Conservation (phyloP, 192 early-diverging fungal genomes). For the Backusella australiensis region DNA sequence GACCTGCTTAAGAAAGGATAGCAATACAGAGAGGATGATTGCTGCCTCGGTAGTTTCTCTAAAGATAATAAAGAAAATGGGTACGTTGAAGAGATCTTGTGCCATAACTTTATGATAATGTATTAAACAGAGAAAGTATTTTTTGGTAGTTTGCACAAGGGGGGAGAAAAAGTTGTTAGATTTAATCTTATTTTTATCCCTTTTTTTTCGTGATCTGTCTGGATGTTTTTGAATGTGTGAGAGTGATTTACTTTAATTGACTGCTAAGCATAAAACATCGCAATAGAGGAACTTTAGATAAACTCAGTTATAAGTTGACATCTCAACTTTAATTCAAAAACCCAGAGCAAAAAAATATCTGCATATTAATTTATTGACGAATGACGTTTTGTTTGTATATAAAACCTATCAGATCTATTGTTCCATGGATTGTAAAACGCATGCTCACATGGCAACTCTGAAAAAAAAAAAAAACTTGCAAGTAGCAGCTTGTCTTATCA, state of each 20-base stretch:
- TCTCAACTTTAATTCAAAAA: not conserved
- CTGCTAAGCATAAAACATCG: no score
- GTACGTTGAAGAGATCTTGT: conserved; percentile 57
- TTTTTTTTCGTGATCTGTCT: not conserved
- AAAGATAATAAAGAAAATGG: conserved; percentile 76
- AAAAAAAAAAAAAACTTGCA: no score
- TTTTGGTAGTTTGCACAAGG: not conserved
- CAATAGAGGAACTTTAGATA: not conserved
- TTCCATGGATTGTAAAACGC: no score
- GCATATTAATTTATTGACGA: not conserved
- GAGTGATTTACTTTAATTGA: no score
- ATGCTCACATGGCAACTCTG: no score
- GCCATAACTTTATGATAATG: conserved; percentile 18
- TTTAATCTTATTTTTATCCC: not conserved
- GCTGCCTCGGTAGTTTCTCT: conserved; percentile 72
- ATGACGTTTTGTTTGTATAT: not conserved
- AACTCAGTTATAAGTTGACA: not conserved
- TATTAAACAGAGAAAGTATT: conserved; percentile 10
- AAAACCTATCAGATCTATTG: not conserved
- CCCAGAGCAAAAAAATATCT: not conserved
- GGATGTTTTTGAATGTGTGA: not conserved
- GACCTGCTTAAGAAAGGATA: conserved; percentile 71
- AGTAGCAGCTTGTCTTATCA: not conserved
- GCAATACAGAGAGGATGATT: conserved; percentile 84
- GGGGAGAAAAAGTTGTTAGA: not conserved